A percentile compares a stretch with the other conserved stretches of the same genome.
These are phyloP conservation scores for Purshia tridentata DNA, from an alignment of 306 rosid genomes.

Conservation along the genomic window DNA sequence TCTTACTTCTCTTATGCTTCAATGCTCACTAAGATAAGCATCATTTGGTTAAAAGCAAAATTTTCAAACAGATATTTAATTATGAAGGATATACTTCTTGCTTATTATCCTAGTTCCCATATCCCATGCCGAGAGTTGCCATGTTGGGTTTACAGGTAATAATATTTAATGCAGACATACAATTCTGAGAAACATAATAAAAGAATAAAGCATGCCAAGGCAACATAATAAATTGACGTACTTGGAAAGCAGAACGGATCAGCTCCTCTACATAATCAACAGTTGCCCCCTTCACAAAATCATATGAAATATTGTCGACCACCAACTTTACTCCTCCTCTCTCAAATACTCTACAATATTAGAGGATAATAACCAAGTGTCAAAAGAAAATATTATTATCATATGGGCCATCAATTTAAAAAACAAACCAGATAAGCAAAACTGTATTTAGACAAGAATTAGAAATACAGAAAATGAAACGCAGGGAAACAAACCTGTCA, in stretches of 20 bases:
- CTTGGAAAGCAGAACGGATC: conserved; percentile 84
- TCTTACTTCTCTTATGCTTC: conserved; percentile 3
- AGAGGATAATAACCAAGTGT: conserved; percentile 7
- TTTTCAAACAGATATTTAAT: not conserved
- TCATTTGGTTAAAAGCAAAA: not conserved
- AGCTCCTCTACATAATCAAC: conserved; percentile 97
- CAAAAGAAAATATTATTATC: not conserved
- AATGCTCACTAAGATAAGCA: not conserved
- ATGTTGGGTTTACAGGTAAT: not conserved
- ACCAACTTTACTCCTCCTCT: conserved; percentile 73
- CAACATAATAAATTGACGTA: conserved; percentile 37
- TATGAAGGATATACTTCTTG: not conserved
- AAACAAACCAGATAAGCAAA: not conserved
- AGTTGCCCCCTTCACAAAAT: conserved; percentile 93
- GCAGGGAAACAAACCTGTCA: conserved; percentile 50
- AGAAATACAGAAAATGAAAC: not conserved
- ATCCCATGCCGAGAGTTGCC: not conserved
- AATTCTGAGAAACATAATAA: not conserved
- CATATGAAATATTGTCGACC: conserved; percentile 74
- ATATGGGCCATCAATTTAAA: not conserved
- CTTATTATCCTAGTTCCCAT: not conserved
- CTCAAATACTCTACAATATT: conserved; percentile 65
- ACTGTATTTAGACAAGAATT: not conserved
- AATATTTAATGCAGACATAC: not conserved
- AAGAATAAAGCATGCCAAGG: not conserved